Evolutionary conservation across 1,284 basidiomycete species (phyloP).

Genomic region (Vanrija pseudolonga): DNA sequence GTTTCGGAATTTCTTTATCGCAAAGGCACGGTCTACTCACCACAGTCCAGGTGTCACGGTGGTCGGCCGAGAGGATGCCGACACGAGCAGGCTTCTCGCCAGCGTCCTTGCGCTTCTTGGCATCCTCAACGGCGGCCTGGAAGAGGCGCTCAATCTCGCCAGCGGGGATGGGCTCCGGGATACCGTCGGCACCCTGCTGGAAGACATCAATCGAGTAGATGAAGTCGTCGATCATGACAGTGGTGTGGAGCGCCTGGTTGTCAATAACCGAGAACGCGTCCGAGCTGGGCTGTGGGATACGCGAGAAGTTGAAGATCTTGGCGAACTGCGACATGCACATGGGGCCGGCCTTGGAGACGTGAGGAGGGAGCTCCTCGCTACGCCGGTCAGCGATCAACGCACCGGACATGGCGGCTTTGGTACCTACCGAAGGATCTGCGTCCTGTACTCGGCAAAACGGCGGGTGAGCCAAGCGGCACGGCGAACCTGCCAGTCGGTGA

Average conservation of each 20-base stretch:
- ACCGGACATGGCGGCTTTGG: constrained; percentile 54
- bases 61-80: constrained; percentile 72
- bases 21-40: background rate
- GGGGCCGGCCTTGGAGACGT: constrained; percentile 55
- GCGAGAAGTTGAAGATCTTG: constrained; percentile 69
- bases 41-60: constrained; percentile 78
- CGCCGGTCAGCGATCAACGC: too few relatives aligned
- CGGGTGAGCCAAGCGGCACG: constrained; percentile 79
- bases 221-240: constrained; percentile 75
- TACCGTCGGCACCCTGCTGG: constrained; percentile 44
- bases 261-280: constrained; percentile 60
- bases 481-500: constrained; percentile 78
- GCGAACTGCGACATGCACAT: constrained; percentile 59
- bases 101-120: constrained; percentile 53
- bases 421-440: constrained; percentile 52
- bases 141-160: constrained; percentile 67
- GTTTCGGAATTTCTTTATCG: constrained; percentile 17
- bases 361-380: constrained; percentile 54
- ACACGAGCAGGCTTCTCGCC: constrained; percentile 63
- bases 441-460: constrained; percentile 75
- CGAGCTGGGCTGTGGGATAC: constrained; percentile 64
- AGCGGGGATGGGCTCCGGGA: constrained; percentile 43
- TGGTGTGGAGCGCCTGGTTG: constrained; percentile 60
- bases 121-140: constrained; percentile 67
- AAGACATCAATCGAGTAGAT: constrained; percentile 75